Evolutionary conservation across 345 rosid genomes (phyloP), one percentile per base, ranked within the genome.

Genomic region (Pugionium dolabratum): DNA sequence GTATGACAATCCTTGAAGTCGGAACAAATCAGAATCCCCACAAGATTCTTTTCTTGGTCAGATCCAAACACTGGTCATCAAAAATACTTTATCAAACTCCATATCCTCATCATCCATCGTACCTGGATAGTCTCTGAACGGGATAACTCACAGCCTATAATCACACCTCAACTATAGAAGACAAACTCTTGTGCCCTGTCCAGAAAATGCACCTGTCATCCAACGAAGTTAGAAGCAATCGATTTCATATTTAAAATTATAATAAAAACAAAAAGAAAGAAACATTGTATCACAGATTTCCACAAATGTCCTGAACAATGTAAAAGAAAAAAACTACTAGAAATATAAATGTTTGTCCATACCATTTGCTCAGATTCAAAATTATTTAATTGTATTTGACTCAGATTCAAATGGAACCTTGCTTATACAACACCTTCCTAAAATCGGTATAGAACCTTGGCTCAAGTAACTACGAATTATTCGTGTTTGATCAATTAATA

Each of bases 91-190:
- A 32, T 30, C 58, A 60, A 36, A 64, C 35, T 71, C 45, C 66
- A 49, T 6, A 51, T 36, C 36, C 8, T 58, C 61, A 65, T 43
- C 55, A 51, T 65, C 76, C 71, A 64, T 57, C 35, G 35, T 58
- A 36, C 6, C 18, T 18, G 18, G 18, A 18, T 18, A 18, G 18
- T 18, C 18, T 18, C 18, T 18, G 18, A 18, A 18, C 18, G 18
- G 18, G 18, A 18, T 18, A 18, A 18, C 18, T 18, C 18, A 18
- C 18, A 18, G 18, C 18, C 6, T 33, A n/a, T 4, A 51, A 55
- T 39, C 64, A 40, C 60, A 64, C 42, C 62, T 48, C 9, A 57
- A 27, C 52, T 29, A 48, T 3, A 28, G 4, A 58, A 36, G n/a
- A 51, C 6, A 65, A 65, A 51, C 42, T 33, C 44, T 11, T 52